Base-by-base conservation (phyloP, 2,329 filamentous ascomycete genomes). In the Talaromyces atroroseus region DNA sequence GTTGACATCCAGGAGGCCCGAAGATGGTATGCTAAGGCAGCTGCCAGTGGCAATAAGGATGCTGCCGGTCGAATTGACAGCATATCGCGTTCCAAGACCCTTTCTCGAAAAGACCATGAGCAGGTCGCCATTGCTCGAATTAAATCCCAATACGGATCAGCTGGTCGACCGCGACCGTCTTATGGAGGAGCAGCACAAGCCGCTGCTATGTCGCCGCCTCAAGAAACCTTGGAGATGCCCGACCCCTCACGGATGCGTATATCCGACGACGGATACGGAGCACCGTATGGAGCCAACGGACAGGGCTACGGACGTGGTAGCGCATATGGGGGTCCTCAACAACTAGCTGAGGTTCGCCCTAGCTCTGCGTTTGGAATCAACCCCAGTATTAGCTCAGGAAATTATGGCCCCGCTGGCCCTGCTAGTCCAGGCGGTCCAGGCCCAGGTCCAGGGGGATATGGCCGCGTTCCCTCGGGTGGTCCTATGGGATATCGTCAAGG, bases 21-120 rank as follows among this genome's bases (percentile, higher is more conserved):
- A 60, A 84, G 80, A 61, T 99, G 94, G 94, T 99, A 99, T 69
- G 84, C 88, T 62, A 86, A 90, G 66, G 92, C 94, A 7, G 88
- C 91, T 29, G 87, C 89, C 32, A 90, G 92, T 66, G 94, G 92
- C 36, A 99, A 97, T 73, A 88, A 89, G 64, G 94, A 99, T 72
- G 94, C 94, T 12, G 76, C 84, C 49, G 82, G 82, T 47, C 85
- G 94, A 45, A 84, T 99, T 57, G 89, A 96, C 49, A 91, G 89
- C 51, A 85, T 99, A 52, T 86, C 84, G 48, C 85, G 89, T 64
- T 88, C 90, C 56, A 90, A 90, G 72, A 89, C 89, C 3, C 78
- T 97, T 48, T 95, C 90, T 2, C 92, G 92, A 74, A 83, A 87
- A 63, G 94, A 97, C 66, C 94, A 99, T 69, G 92, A 97, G 71